These are phyloP conservation scores for Lepraria neglecta DNA, from an alignment of 495 filamentous ascomycete species.

Conservation along the genomic window DNA sequence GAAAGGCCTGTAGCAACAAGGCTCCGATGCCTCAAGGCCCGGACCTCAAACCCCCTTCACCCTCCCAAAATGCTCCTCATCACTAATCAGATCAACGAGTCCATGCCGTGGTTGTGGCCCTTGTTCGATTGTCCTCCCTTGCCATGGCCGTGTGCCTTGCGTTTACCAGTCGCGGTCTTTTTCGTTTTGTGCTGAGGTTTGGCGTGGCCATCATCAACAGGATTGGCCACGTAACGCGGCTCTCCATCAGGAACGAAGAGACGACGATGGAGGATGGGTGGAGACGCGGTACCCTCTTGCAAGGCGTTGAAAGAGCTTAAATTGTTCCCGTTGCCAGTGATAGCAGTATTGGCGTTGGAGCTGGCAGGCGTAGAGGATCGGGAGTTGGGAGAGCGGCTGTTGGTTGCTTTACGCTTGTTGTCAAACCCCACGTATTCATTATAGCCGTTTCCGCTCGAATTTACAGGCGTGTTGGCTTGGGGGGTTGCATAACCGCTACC, in stretches of 20 bases:
- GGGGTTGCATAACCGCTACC: neutral
- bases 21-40: too few species aligned
- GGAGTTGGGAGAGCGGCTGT: neutral
- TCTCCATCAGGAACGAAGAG: slow-evolving; percentile 20
- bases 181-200: neutral
- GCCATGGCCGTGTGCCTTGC: neutral
- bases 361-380: neutral
- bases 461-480: neutral
- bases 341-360: neutral
- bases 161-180: slow-evolving; percentile 1
- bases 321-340: neutral
- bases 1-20: too few species aligned
- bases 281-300: neutral
- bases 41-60: too few species aligned
- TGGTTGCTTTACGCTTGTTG: neutral
- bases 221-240: slow-evolving; percentile 17
- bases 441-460: neutral
- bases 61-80: too few species aligned
- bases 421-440: neutral
- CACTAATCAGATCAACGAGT: too few species aligned
- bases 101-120: neutral
- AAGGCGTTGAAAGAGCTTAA: neutral
- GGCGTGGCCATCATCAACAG: slow-evolving; percentile 9
- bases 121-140: neutral
- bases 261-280: slow-evolving; percentile 15